These are phyloP conservation scores for Huntiella moniliformis DNA, from an alignment of 2,329 filamentous ascomycete species.

Conservation along the genomic window DNA sequence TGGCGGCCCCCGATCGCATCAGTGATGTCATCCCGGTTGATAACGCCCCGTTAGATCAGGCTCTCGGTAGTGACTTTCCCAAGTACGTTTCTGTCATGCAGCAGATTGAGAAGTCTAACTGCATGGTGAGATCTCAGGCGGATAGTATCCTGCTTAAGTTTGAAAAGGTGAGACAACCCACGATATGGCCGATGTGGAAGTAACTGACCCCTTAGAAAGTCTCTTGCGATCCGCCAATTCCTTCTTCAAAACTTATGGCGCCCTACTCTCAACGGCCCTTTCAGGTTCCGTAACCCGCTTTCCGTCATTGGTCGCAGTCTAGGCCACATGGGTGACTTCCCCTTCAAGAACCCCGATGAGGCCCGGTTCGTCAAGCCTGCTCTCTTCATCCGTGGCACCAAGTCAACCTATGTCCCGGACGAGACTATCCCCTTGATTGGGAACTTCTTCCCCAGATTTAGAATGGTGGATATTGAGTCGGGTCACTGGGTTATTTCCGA, in stretches of 20 bases:
- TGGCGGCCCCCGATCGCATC: constrained; percentile 49
- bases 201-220: constrained; percentile 20
- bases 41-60: constrained; percentile 74
- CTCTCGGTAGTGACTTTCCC: constrained; percentile 54
- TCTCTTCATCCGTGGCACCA: constrained; percentile 61
- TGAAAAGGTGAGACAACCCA: constrained; percentile 36
- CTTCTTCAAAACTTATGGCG: constrained; percentile 69
- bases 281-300: constrained; percentile 67
- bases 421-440: constrained; percentile 64
- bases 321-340: constrained; percentile 70
- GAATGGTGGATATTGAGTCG: constrained; percentile 52
- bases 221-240: constrained; percentile 70
- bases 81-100: constrained; percentile 74
- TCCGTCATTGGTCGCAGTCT: constrained; percentile 48
- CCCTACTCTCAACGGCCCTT: constrained; percentile 27
- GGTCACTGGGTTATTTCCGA: constrained; percentile 88
- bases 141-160: constrained; percentile 60
- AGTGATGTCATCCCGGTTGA: constrained; percentile 65
- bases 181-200: neutral
- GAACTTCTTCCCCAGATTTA: constrained; percentile 63
- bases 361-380: constrained; percentile 56
- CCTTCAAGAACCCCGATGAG: constrained; percentile 54
- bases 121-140: constrained; percentile 56
- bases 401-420: constrained; percentile 63
- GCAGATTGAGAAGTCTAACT: constrained; percentile 48